Base-by-base conservation (phyloP, 345 rosid species). In the Toxicodendron radicans region DNA sequence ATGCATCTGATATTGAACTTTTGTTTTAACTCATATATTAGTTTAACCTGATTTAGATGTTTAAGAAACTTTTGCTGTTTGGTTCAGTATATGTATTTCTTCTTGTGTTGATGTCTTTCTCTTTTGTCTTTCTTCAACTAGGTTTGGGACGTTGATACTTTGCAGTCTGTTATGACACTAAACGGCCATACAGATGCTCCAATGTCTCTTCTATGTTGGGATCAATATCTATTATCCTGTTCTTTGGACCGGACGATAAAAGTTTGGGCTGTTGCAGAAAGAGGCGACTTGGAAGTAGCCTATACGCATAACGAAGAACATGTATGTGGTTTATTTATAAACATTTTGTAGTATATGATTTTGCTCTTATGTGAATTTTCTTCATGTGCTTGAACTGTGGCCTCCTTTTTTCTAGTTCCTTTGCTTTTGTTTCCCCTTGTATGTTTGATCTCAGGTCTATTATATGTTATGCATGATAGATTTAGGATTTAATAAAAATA, bases 201-300 rank as follows among this genome's bases (percentile, higher is more conserved):
- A 56, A 89, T 74, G 60, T 91, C 92, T 10, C 86, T 91, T 41
- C 58, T 91, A 58, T 85, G 90, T 74, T 91, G 90, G 85, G 84
- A 89, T 70, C 64, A 80, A 33, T 84, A 38, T 80, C 68, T 91
- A 63, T 6, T 88, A n/a, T 91, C 92, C 1, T 84, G 90, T 73
- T 90, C 93, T 10, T 73, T 89, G 74, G 97, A 91, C 74, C 33
- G 61, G 61, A 89, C 87, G 8, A 68, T 86, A 23, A 86, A 84
- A 77, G 82, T 86, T 46, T 89, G 94, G 95, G 79, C 58, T 69
- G 64, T 66, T n/a, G 70, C 74, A 65, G 82, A 77, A 51, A 35
- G 68, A 27, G 85, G 76, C n/a, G 70, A 9, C 48, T 58, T 82
- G 63, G 86, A 76, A 80, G 84, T 83, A 51, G 33, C 23, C 11